A percentile compares a stretch with the other conserved stretches of the same genome.
phyloP scores from a whole-genome alignment of 768 basidiomycete species.

The Kwoniella heveanensis region DNA sequence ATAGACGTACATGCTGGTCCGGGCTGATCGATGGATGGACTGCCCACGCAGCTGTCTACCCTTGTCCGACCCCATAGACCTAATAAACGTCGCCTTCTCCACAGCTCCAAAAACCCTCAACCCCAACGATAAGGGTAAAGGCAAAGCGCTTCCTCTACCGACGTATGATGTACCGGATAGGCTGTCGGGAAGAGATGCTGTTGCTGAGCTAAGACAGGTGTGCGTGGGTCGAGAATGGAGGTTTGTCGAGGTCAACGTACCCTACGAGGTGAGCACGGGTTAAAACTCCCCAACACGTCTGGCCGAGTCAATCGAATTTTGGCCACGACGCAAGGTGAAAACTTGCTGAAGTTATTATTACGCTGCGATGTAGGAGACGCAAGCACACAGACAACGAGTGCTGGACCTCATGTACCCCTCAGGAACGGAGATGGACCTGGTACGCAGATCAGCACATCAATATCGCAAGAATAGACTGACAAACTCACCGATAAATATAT shows the following conservation, averaged over 20 bases:
- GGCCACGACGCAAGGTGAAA: no score
- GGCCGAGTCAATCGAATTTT: no score
- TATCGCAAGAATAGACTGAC: no score
- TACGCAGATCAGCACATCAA: slow-evolving; percentile 60
- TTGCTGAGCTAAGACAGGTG: slow-evolving; percentile 73
- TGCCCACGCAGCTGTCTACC: slow-evolving; percentile 62
- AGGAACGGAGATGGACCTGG: slow-evolving; percentile 66
- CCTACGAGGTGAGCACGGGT: slow-evolving; percentile 69
- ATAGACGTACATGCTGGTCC: no score
- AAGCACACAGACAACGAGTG: slow-evolving; percentile 62
- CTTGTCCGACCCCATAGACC: slow-evolving; percentile 77
- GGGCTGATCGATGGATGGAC: no score
- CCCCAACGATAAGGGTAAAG: slow-evolving; percentile 53
- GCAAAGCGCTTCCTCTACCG: neutral
- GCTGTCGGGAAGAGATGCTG: slow-evolving; percentile 72
- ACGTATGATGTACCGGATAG: slow-evolving; percentile 86
- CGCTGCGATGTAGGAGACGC: slow-evolving; percentile 23
- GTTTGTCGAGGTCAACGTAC: slow-evolving; percentile 86
- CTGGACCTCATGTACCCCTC: slow-evolving; percentile 62
- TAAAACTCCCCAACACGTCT: no score
- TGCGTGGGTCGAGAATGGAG: slow-evolving; percentile 85
- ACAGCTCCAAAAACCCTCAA: slow-evolving; percentile 56
- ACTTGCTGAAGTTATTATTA: no score
- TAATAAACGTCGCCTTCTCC: slow-evolving; percentile 84
- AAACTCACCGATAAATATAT: neutral